A percentile compares a stretch with the other conserved stretches of the same genome.
These are phyloP conservation scores for Tuctoria greenei DNA, from an alignment of 176 grass and related monocot genomes.

Conservation along the genomic window DNA sequence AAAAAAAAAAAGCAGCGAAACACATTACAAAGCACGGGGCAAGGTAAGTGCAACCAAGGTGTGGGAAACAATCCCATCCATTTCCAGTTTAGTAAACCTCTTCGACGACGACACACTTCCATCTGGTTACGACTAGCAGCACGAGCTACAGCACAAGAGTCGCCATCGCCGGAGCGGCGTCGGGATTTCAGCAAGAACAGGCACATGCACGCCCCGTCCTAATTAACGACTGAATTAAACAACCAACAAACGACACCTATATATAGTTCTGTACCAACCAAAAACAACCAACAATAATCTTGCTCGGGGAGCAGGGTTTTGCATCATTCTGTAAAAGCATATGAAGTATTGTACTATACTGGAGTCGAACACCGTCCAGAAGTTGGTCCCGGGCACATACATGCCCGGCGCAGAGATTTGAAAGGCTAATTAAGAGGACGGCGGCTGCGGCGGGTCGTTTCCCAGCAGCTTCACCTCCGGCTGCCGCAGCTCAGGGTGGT, in stretches of 20 bases:
- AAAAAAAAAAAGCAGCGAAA: too few relatives aligned
- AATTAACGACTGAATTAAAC: not conserved
- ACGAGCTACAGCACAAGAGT: too few relatives aligned
- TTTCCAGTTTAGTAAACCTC: not conserved
- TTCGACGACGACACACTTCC: not conserved
- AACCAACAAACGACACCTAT: not conserved
- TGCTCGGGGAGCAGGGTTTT: not conserved
- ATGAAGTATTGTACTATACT: not conserved
- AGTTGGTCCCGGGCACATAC: not conserved
- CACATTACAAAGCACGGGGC: too few relatives aligned
- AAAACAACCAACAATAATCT: too few relatives aligned
- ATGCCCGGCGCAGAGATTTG: not conserved
- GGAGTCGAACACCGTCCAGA: not conserved
- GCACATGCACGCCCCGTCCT: not conserved
- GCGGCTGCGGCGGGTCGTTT: not conserved
- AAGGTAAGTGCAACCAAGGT: too few relatives aligned
- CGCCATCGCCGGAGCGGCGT: not conserved
- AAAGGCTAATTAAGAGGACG: not conserved
- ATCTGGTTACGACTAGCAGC: not conserved
- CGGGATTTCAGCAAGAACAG: not conserved
- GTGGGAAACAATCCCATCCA: too few relatives aligned
- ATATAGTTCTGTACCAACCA: not conserved
- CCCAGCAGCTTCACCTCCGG: not conserved
- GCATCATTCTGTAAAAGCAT: too few relatives aligned
- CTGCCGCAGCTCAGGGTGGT: not conserved